Evolutionary conservation across 768 basidiomycete species (phyloP).

Genomic region (Lentinula guzmanii): DNA sequence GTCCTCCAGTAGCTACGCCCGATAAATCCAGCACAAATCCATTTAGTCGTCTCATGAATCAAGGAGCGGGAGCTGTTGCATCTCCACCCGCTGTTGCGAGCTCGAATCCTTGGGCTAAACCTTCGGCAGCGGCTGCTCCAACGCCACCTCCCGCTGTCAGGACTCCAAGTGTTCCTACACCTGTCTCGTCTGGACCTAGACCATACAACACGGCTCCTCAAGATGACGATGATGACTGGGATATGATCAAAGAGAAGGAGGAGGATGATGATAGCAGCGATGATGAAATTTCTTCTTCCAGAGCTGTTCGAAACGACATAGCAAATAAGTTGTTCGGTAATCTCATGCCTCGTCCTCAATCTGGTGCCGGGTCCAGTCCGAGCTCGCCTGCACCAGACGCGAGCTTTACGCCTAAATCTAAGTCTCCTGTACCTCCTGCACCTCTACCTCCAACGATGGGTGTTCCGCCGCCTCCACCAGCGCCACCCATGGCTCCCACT

Average conservation of each 20-base stretch:
- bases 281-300: conserved; percentile 66
- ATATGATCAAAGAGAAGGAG: conserved; percentile 69
- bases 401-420: conserved; percentile 28
- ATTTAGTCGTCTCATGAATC: conserved; percentile 63
- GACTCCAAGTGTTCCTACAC: conserved; percentile 30
- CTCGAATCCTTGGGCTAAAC: conserved; percentile 66
- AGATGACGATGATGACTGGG: conserved; percentile 73
- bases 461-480: conserved; percentile 33
- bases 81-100: conserved; percentile 31
- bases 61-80: conserved; percentile 29
- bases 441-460: conserved; percentile 27
- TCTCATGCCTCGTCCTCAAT: conserved; percentile 58
- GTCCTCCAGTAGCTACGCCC: conserved; percentile 20
- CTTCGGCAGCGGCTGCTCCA: conserved; percentile 26
- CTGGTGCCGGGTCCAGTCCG: conserved; percentile 31
- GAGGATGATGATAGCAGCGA: conserved; percentile 68
- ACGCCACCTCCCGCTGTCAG: conserved; percentile 28
- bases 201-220: conserved; percentile 59
- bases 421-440: conserved; percentile 42
- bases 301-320: conserved; percentile 62
- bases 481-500: conserved; percentile 27
- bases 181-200: conserved; percentile 33
- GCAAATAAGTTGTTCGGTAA: conserved; percentile 77
- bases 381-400: conserved; percentile 13
- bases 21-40: conserved; percentile 71